Evolutionary conservation across 345 rosid genomes (phyloP), one percentile per base, ranked within the genome.

Genomic region (Ailanthus altissimus): DNA sequence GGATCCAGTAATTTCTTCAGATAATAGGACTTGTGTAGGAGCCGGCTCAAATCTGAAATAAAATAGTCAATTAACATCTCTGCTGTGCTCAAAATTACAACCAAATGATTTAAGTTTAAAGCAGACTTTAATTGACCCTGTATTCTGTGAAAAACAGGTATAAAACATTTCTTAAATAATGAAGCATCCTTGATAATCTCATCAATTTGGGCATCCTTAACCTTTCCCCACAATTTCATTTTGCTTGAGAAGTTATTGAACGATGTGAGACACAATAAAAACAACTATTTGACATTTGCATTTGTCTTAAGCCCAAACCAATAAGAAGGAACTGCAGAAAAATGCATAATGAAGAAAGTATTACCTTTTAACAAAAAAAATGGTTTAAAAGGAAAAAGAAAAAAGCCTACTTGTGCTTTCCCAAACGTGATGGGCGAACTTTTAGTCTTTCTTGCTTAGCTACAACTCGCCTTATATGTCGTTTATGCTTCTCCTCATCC

Each of bases 1-100:
- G 75, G 99, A 96, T 42, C 98, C 98, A 2, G 93, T 93, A 75
- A 96, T 89, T 79, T 96, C 98, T 85, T 96, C 99, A 42, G 94
- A 88, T 73, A 96, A 86, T 23, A 93, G 87, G 50, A 96, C 99
- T 77, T 93, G 97, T 71, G 86, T 76, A 45, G 98, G 97, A 73
- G 99, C 93, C 62, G 98, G 90, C 84, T 83, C 88, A 81, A 85
- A 94, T 80, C 96, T 92, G 83, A 45, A 84, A 80, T 42, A 43
- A 60, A 42, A 38, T 57, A 46, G 74, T 7, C 20, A 58, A 20
- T 81, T 47, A 57, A 20, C 58, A 8, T 40, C 7, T 42, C 60
- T 56, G 21, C 12, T 12, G 3, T 12, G 43, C 42, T 32, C 36
- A 40, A 26, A 60, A 56, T 62, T 20, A 21, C 50, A 20, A 45